These are phyloP conservation scores for Sherardia arvensis DNA, from an alignment of 257 asterid species.

Conservation along the genomic window DNA sequence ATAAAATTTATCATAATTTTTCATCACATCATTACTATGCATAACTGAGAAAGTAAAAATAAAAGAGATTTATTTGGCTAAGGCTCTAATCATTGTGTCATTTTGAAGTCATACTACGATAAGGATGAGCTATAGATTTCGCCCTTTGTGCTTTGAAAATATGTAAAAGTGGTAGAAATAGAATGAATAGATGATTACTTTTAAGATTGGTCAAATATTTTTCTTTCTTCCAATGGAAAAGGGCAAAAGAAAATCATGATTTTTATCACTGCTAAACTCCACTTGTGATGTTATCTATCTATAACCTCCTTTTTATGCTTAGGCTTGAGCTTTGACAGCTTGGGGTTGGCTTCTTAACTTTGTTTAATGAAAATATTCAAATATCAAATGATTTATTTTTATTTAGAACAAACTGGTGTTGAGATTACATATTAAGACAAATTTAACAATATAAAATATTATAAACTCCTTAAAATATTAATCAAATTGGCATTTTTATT, in stretches of 20 bases:
- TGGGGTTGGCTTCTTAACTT: no score
- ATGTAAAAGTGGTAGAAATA: not conserved
- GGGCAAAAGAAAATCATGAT: not conserved
- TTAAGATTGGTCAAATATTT: constrained; percentile 9
- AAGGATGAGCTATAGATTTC: not conserved
- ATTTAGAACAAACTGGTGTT: no score
- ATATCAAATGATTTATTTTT: no score
- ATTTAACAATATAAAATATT: no score
- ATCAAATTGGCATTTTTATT: no score
- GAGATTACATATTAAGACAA: no score
- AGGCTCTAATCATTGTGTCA: constrained; percentile 1
- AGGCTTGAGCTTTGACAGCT: not conserved
- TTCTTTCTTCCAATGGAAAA: not conserved
- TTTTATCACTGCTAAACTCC: constrained; percentile 4
- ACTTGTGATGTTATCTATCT: not conserved
- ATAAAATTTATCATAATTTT: no score
- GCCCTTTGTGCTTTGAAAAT: constrained; percentile 4
- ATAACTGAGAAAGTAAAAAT: not conserved
- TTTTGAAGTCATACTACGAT: not conserved
- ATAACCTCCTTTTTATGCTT: not conserved
- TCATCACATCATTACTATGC: no score
- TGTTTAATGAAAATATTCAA: no score
- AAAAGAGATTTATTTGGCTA: not conserved
- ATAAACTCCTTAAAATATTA: no score
- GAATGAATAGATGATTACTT: not conserved